A percentile compares a stretch with the other conserved stretches of the same genome.
Evolutionary conservation across 163 green algal genomes (phyloP).

Genomic region (Prototheca wickerhamii): DNA sequence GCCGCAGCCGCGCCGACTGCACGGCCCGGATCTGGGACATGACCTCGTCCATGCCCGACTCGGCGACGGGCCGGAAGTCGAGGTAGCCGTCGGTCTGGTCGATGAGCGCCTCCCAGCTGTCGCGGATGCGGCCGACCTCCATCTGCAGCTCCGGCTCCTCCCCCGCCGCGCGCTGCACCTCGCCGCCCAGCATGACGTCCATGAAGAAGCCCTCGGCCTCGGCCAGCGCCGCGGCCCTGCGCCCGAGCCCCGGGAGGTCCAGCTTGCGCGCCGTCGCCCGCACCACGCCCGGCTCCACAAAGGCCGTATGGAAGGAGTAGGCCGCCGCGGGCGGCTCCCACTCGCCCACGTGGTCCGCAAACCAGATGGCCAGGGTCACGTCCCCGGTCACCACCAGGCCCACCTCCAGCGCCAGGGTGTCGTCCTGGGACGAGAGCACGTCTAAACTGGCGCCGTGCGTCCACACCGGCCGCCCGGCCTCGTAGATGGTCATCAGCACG

Average conservation of each 20-base stretch:
- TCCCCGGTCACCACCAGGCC: constrained; percentile 43
- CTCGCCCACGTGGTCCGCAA: constrained; percentile 34
- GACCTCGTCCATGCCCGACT: not conserved
- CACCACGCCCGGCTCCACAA: constrained; percentile 22
- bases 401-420: constrained; percentile 20
- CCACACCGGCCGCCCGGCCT: constrained; percentile 13
- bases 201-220: constrained; percentile 47
- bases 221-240: constrained; percentile 11
- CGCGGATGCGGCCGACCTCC: constrained; percentile 26
- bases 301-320: constrained; percentile 53
- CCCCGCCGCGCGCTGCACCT: constrained; percentile 1
- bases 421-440: constrained; percentile 5
- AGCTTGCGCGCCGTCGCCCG: constrained; percentile 17
- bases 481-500: constrained; percentile 22
- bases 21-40: constrained; percentile 8
- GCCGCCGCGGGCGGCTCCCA: constrained; percentile 36
- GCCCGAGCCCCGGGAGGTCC: constrained; percentile 9
- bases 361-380: constrained; percentile 48
- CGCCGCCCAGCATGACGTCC: constrained; percentile 36
- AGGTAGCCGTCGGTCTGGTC: constrained; percentile 22
- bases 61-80: not conserved
- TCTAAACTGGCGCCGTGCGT: constrained; percentile 8
- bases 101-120: constrained; percentile 30
- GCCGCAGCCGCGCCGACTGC: constrained; percentile 6
- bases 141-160: constrained; percentile 7